Base-by-base conservation (phyloP, 768 basidiomycete species). In the Floccularia luteovirens region DNA sequence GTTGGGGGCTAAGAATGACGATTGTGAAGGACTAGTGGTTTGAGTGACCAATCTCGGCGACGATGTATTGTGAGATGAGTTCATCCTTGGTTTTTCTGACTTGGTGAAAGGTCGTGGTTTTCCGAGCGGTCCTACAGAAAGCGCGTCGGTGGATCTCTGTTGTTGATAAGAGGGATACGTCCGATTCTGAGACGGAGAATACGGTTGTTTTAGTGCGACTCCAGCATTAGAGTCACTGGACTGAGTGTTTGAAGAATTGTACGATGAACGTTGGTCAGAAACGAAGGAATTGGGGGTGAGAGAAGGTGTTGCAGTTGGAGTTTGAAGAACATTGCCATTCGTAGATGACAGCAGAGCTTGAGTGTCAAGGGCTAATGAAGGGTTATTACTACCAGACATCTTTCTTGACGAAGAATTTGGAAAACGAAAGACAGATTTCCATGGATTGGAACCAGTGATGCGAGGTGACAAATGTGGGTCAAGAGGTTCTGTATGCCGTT, bases 351-450 rank as follows among this genome's bases (percentile, higher is more conserved):
- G 58, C 10, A 68, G 43, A 41, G 60, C 36, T 46, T 59, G 57
- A 44, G 77, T 72, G 58, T 84, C 74, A 42, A 79, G 61, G 34
- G 72, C 54, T 41, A 79, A 60, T 14, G 72, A 56, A 33, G 75
- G 54, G n/a, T n/a, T n/a, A 27, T 57, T 54, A 47, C 62, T 66
- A 30, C 48, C 55, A 17, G 64, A 47, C 24, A 69, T 60, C 61
- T 79, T 86, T 65, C 74, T 81, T 36, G 75, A 74, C 5, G 82
- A 81, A 23, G 69, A 59, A 50, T 67, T 82, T 20, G 68, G 77
- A 43, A 87, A 65, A 45, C 83, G 77, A 63, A 89, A 79, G 45
- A 87, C 71, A 16, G 82, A 77, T 60, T 79, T 87, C 86, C 86
- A 89, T 38, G 67, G 54, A 34, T 57, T 54, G 46, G 64, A 49